Evolutionary conservation across 495 filamentous ascomycete species (phyloP).

Genomic region (Choiromyces venosus): DNA sequence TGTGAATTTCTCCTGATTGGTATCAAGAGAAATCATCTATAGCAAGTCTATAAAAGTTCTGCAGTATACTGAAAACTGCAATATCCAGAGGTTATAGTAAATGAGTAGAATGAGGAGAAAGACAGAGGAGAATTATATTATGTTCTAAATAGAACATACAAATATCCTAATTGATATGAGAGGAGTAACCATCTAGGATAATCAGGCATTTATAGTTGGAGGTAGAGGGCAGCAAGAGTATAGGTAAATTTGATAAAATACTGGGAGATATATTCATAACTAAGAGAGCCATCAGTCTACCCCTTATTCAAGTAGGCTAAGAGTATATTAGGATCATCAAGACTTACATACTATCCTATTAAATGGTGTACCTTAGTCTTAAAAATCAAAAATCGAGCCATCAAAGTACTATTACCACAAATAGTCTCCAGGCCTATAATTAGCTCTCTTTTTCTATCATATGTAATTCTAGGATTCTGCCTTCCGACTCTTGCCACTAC

Average conservation of each 20-base stretch:
- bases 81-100: slow-evolving; percentile 11
- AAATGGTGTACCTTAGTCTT: neutral
- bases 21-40: slow-evolving; percentile 3
- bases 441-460: slow-evolving; percentile 11
- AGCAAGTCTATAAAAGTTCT: slow-evolving; percentile 2
- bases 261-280: slow-evolving; percentile 8
- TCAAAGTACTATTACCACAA: slow-evolving; percentile 2
- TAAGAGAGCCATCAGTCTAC: slow-evolving; percentile 2
- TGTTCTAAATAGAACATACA: slow-evolving; percentile 5
- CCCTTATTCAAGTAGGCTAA: slow-evolving; percentile 7
- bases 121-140: no score
- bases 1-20: neutral
- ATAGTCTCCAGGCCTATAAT: slow-evolving; percentile 12
- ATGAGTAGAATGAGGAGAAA: no score
- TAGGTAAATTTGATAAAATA: slow-evolving; percentile 11
- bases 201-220: neutral
- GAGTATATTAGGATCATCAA: slow-evolving; percentile 1
- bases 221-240: no score
- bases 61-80: no score
- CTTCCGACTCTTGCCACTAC: neutral
- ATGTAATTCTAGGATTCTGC: slow-evolving; percentile 1
- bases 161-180: slow-evolving; percentile 9
- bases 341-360: slow-evolving; percentile 3
- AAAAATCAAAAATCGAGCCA: slow-evolving; percentile 6
- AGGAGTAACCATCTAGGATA: slow-evolving; percentile 17